Percentiles rank a stretch among this genome's conserved stretches.
phyloP scores from a whole-genome alignment of 371 early-diverging fungal genomes.

The Mucor racemosus region DNA sequence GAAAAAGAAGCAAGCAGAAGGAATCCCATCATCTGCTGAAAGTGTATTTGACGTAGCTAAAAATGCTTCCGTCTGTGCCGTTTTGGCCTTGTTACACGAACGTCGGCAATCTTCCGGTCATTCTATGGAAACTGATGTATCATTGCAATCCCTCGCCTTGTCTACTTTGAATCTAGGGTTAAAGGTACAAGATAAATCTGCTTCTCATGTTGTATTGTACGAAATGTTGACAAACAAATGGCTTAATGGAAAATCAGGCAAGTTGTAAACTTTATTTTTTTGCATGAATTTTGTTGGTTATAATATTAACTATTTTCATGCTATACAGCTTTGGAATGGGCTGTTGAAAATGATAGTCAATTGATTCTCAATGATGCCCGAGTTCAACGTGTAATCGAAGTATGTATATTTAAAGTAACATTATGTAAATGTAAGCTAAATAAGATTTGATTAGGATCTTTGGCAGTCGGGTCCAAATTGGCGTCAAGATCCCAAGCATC shows the following conservation, averaged over 20 bases:
- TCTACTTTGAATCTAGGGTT: slow-evolving; percentile 37
- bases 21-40: slow-evolving; percentile 33
- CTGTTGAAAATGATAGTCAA: slow-evolving; percentile 43
- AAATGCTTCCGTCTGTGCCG: slow-evolving; percentile 47
- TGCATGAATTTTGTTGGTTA: too few relatives aligned
- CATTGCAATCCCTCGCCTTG: slow-evolving; percentile 39
- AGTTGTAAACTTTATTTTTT: background rate
- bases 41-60: slow-evolving; percentile 43
- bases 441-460: slow-evolving; percentile 19
- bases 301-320: too few relatives aligned
- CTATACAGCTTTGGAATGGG: slow-evolving; percentile 42
- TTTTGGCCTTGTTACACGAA: slow-evolving; percentile 45
- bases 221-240: slow-evolving; percentile 41
- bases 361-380: slow-evolving; percentile 35
- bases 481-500: slow-evolving; percentile 37
- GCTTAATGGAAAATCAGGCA: slow-evolving; percentile 43
- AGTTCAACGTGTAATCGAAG: slow-evolving; percentile 40
- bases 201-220: slow-evolving; percentile 26
- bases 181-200: slow-evolving; percentile 25
- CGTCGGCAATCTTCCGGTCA: slow-evolving; percentile 27
- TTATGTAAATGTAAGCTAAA: background rate
- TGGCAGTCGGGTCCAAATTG: slow-evolving; percentile 39
- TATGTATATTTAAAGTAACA: slow-evolving; percentile 7
- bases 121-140: slow-evolving; percentile 25
- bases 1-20: background rate